Evolutionary conservation across 164 flowering plant species (phyloP).

Genomic region (Tetracentron sinense): DNA sequence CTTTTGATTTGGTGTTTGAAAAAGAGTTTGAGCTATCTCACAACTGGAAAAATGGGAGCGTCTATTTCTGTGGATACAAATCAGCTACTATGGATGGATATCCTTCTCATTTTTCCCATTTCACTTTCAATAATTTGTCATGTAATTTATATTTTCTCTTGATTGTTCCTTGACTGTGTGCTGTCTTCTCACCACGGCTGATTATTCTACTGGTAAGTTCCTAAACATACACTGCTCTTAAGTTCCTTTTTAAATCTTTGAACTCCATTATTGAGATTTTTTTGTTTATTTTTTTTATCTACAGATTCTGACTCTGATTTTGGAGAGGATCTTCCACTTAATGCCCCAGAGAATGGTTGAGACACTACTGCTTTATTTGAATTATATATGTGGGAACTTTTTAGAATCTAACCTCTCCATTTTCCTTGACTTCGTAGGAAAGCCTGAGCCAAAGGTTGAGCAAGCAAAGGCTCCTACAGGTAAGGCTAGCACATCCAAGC

Average conservation of each 20-base stretch:
- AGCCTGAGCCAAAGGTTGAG: constrained; percentile 17
- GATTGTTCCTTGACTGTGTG: background rate
- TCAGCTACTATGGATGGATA: constrained; percentile 29
- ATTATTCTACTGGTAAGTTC: background rate
- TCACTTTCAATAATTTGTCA: background rate
- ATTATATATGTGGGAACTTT: background rate
- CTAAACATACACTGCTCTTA: background rate
- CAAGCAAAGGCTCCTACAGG: constrained; percentile 22
- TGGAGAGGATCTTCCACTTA: constrained; percentile 28
- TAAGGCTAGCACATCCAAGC: constrained; percentile 22
- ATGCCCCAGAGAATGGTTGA: constrained; percentile 32
- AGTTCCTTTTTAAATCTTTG: background rate
- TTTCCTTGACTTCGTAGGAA: constrained; percentile 23
- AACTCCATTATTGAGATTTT: too few species aligned
- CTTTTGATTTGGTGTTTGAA: constrained; percentile 64
- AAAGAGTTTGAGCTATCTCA: constrained; percentile 82
- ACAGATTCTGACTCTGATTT: constrained; percentile 29
- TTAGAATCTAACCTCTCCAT: background rate
- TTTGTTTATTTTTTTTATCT: background rate
- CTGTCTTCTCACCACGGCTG: background rate
- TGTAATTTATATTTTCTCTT: background rate
- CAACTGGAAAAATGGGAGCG: constrained; percentile 70
- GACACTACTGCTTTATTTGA: background rate
- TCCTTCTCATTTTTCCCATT: constrained; percentile 16
- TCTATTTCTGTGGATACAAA: constrained; percentile 62